These are phyloP conservation scores for Bombardia bombarda DNA, from an alignment of 495 filamentous ascomycete genomes.

Conservation along the genomic window DNA sequence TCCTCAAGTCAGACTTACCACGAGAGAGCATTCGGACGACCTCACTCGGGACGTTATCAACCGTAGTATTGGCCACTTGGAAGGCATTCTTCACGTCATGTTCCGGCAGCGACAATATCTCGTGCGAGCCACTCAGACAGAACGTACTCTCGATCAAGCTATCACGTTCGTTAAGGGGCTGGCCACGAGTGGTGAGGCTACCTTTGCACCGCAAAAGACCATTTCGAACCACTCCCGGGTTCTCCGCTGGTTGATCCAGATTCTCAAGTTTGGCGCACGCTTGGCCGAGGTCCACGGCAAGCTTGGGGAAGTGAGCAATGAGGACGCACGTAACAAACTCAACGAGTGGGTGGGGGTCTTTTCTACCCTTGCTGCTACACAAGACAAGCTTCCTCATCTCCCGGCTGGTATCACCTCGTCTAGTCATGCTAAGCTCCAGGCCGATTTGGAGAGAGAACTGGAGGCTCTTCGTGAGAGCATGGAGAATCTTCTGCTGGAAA, in stretches of 20 bases:
- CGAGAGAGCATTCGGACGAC: slow-evolving; percentile 71
- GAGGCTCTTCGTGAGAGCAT: slow-evolving; percentile 38
- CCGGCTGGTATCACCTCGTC: slow-evolving; percentile 46
- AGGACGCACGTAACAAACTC: slow-evolving; percentile 33
- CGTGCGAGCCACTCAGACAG: slow-evolving; percentile 27
- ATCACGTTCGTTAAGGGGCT: slow-evolving; percentile 19
- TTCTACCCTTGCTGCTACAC: slow-evolving; percentile 19
- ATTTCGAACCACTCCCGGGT: slow-evolving; percentile 23
- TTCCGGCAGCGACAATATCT: slow-evolving; percentile 55
- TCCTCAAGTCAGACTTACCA: slow-evolving; percentile 54
- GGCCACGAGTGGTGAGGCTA: slow-evolving; percentile 8
- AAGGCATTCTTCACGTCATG: slow-evolving; percentile 64
- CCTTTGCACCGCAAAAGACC: slow-evolving; percentile 10
- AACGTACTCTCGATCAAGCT: slow-evolving; percentile 7
- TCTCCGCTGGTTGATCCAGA: slow-evolving; percentile 33
- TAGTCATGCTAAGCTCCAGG: slow-evolving; percentile 31
- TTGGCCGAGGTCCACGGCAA: slow-evolving; percentile 53
- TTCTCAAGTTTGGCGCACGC: slow-evolving; percentile 33
- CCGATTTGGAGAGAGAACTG: slow-evolving; percentile 37
- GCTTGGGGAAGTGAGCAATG: slow-evolving; percentile 44
- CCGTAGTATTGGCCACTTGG: slow-evolving; percentile 71
- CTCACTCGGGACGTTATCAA: slow-evolving; percentile 68
- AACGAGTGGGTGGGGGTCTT: slow-evolving; percentile 44
- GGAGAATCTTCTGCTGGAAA: slow-evolving; percentile 28
- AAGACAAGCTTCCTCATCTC: slow-evolving; percentile 44